These are phyloP conservation scores for Saccharomyces paradoxus DNA, from an alignment of 805 yeast genomes.

Conservation along the genomic window DNA sequence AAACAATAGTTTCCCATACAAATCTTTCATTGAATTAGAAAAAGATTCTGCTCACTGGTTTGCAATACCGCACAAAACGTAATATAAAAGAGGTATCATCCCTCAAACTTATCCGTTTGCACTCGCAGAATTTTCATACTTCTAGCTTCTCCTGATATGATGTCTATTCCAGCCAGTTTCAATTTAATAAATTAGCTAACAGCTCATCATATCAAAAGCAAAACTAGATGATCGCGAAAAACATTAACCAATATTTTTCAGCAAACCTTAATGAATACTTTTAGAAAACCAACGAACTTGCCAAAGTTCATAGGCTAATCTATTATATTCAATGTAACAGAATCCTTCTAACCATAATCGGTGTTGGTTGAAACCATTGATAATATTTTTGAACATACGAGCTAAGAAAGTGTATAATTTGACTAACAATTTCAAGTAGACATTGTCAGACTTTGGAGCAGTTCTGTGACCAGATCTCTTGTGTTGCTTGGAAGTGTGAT, in stretches of 20 bases:
- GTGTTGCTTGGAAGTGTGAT: constrained; percentile 95
- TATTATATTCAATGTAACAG: constrained; percentile 13
- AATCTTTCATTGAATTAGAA: constrained; percentile 4
- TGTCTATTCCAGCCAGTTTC: not conserved
- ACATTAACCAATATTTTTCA: not conserved
- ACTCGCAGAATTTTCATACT: constrained; percentile 31
- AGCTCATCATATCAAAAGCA: not conserved
- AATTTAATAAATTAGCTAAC: not conserved
- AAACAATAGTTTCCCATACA: not conserved
- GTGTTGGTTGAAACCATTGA: not conserved
- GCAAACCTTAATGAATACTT: not conserved
- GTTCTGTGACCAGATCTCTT: constrained; percentile 91
- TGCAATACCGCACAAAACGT: constrained; percentile 21
- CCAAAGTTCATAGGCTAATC: not conserved
- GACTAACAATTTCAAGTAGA: constrained; percentile 95
- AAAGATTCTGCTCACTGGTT: constrained; percentile 44
- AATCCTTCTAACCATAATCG: constrained; percentile 12
- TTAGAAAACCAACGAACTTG: not conserved
- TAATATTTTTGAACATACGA: constrained; percentile 60
- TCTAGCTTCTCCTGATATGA: not conserved
- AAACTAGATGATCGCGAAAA: not conserved
- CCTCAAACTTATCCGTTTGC: constrained; percentile 15
- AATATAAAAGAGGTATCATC: not conserved
- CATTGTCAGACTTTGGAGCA: constrained; percentile 99
- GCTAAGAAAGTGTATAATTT: constrained; percentile 98